Conservation (phyloP, 2,329 filamentous ascomycete genomes). For the Trichophyton verrucosum region DNA sequence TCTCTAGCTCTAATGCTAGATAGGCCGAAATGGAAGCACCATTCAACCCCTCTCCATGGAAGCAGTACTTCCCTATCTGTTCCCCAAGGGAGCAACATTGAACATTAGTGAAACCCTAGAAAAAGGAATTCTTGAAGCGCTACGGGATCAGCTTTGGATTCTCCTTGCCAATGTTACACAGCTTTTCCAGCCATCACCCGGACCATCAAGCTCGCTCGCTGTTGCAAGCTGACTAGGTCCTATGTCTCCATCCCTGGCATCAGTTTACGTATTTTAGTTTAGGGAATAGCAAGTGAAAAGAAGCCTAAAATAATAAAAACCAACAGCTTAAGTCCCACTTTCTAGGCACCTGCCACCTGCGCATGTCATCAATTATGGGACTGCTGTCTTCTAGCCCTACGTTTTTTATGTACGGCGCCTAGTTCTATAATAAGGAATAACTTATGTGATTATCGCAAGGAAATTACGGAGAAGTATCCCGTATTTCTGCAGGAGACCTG, state of each 20-base stretch:
- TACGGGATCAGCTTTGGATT: not conserved
- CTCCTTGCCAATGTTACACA: not conserved
- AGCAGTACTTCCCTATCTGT: not conserved
- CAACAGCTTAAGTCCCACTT: not conserved
- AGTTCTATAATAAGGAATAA: not conserved
- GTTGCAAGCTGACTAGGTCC: not conserved
- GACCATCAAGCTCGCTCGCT: not conserved
- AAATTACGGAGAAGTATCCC: not conserved
- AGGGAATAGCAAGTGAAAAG: not conserved
- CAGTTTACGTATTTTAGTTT: not conserved
- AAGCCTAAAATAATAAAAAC: not conserved
- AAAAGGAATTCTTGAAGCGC: not conserved
- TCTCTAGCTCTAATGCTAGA: not conserved
- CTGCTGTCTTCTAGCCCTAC: not conserved
- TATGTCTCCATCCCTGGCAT: not conserved
- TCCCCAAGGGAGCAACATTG: not conserved
- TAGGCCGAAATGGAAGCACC: not conserved
- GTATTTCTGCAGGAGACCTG: not conserved
- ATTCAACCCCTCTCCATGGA: not conserved
- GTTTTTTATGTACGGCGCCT: not conserved
- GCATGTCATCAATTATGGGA: not conserved
- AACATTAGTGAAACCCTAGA: not conserved
- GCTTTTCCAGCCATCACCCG: not conserved
- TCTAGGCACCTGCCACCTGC: not conserved
- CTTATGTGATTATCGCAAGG: not conserved